phyloP scores from a whole-genome alignment of 805 yeast genomes.

The Yarrowia hollandica region DNA sequence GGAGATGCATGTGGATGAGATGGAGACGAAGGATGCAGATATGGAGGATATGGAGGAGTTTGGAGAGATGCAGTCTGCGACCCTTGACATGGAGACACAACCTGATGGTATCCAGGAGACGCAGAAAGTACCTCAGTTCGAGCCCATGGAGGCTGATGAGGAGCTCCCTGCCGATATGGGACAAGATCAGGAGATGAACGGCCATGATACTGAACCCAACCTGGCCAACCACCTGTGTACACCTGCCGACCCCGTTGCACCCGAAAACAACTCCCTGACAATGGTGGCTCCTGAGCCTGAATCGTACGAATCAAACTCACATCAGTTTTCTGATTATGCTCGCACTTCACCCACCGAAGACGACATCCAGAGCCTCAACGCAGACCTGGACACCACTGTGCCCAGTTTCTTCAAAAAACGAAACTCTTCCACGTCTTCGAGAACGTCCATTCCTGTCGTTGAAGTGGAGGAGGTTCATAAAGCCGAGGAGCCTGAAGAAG shows the following conservation, averaged over 20 bases:
- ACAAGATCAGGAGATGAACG: too few species aligned
- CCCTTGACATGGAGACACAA: too few species aligned
- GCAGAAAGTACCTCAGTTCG: too few species aligned
- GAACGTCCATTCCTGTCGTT: not conserved
- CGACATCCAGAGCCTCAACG: conserved; percentile 4
- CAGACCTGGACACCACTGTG: conserved; percentile 6
- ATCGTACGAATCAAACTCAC: not conserved
- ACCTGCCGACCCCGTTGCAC: not conserved
- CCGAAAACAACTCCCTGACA: not conserved
- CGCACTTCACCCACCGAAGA: conserved; percentile 8
- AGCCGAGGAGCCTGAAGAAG: not conserved
- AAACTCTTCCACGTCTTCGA: not conserved
- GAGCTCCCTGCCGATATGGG: not conserved
- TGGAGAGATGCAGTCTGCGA: conserved; percentile 10
- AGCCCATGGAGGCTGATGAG: not conserved
- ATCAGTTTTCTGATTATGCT: conserved; percentile 1
- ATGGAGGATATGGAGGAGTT: not conserved
- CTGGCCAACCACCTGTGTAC: not conserved
- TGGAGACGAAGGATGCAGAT: not conserved
- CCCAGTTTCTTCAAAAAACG: conserved; percentile 12
- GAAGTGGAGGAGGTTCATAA: not conserved
- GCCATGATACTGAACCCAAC: not conserved
- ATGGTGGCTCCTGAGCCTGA: conserved; percentile 21
- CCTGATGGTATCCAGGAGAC: too few species aligned
- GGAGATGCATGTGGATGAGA: not conserved